Evolutionary conservation across 129 eudicot genomes (phyloP).

Genomic region (Logfia minima): DNA sequence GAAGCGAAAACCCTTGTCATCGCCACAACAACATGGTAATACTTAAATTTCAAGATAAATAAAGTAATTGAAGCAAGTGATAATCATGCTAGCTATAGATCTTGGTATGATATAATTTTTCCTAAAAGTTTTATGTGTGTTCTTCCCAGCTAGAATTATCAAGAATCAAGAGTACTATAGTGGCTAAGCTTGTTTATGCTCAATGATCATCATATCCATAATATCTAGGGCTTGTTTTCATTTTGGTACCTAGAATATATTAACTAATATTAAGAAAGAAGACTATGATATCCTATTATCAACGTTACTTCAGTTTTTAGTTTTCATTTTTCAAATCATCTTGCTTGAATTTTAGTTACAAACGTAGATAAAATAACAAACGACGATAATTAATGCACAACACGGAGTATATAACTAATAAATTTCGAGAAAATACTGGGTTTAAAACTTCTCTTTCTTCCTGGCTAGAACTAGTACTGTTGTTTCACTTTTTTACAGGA

Average conservation of each 20-base stretch:
- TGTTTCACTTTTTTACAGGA: neutral
- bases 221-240: neutral
- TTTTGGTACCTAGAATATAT: no score
- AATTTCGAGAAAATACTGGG: neutral
- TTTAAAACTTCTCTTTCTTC: neutral
- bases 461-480: neutral
- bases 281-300: neutral
- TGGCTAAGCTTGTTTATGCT: neutral
- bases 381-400: no score
- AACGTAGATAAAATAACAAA: neutral
- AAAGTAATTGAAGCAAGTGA: neutral
- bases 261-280: no score
- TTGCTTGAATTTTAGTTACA: neutral
- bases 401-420: no score
- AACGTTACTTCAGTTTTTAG: neutral
- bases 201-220: neutral
- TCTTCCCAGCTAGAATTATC: neutral
- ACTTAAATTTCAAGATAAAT: conserved; percentile 7
- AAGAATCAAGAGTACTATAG: neutral
- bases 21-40: conserved; percentile 26
- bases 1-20: conserved; percentile 54
- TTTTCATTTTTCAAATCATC: neutral
- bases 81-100: conserved; percentile 11
- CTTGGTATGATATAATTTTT: conserved; percentile 20
- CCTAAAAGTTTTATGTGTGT: neutral